phyloP scores from a whole-genome alignment of 768 basidiomycete species.

The Pleurotus citrinopileatus region DNA sequence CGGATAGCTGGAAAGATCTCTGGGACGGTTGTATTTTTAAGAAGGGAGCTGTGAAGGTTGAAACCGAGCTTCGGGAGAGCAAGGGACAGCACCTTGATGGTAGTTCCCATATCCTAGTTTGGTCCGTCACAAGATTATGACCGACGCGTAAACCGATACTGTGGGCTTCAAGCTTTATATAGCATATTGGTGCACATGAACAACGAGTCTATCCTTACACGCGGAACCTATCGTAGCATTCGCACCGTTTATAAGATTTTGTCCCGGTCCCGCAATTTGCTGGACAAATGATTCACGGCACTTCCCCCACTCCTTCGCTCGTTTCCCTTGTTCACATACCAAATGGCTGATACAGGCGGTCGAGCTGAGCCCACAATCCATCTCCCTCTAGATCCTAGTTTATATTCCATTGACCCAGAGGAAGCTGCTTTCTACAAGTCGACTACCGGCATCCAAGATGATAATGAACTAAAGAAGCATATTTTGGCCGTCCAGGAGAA shows the following conservation, averaged over 20 bases:
- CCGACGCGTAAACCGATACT: neutral
- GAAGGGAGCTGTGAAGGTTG: conserved; percentile 27
- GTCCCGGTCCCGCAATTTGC: too few relatives aligned
- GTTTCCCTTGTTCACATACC: neutral
- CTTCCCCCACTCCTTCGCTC: neutral
- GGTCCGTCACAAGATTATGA: conserved; percentile 23
- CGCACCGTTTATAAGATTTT: too few relatives aligned
- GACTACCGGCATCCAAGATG: conserved; percentile 33
- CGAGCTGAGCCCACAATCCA: neutral
- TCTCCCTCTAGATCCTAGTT: neutral
- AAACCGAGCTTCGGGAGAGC: conserved; percentile 18
- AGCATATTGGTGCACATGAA: neutral
- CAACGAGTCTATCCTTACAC: neutral
- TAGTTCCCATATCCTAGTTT: conserved; percentile 13
- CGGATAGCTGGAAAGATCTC: conserved; percentile 30
- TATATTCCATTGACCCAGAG: conserved; percentile 24
- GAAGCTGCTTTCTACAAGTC: conserved; percentile 32
- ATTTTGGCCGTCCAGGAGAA: conserved; percentile 33
- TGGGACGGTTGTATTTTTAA: conserved; percentile 34
- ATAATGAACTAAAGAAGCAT: conserved; percentile 35
- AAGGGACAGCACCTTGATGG: neutral
- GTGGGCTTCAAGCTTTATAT: neutral
- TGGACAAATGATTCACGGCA: too few relatives aligned
- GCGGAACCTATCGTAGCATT: too few relatives aligned
- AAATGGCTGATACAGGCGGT: neutral